Percentiles rank a stretch among this genome's conserved stretches.
These are phyloP conservation scores for Solanum clarkiae DNA, from an alignment of 257 asterid species.

Conservation along the genomic window DNA sequence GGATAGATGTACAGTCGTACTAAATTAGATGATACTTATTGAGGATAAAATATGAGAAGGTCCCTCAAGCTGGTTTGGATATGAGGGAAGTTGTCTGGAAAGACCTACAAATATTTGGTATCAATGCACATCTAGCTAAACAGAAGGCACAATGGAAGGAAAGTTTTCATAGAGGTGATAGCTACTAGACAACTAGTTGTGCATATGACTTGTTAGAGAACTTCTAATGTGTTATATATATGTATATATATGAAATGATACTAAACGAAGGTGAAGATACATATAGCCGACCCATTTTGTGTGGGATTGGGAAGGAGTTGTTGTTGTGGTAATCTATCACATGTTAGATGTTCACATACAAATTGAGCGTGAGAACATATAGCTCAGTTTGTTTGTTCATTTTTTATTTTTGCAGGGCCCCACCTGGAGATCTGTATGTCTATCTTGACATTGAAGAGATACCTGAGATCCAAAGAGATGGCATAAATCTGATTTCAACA, in stretches of 20 bases:
- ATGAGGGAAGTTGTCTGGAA: too few relatives aligned
- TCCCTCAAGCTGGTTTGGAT: too few relatives aligned
- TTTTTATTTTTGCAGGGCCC: constrained; percentile 36
- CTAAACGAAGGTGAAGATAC: not conserved
- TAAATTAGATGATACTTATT: too few relatives aligned
- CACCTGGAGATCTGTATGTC: constrained; percentile 92
- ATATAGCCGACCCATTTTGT: not conserved
- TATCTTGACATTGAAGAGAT: constrained; percentile 88
- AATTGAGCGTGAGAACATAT: not conserved
- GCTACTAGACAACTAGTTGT: too few relatives aligned
- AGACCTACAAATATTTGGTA: too few relatives aligned
- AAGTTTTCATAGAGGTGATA: too few relatives aligned
- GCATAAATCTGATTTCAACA: constrained; percentile 74
- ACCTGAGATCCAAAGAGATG: constrained; percentile 95
- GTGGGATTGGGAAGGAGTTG: not conserved
- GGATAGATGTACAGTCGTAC: too few relatives aligned
- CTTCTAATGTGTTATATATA: too few relatives aligned
- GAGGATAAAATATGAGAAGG: too few relatives aligned
- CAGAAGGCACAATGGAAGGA: too few relatives aligned
- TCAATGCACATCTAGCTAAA: too few relatives aligned
- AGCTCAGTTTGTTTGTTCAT: not conserved
- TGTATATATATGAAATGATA: not conserved
- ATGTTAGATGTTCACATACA: not conserved
- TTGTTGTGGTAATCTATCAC: not conserved
- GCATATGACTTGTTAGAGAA: too few relatives aligned